Conservation (phyloP, 805 yeast species). For the Ogataea thermomethanolica region DNA sequence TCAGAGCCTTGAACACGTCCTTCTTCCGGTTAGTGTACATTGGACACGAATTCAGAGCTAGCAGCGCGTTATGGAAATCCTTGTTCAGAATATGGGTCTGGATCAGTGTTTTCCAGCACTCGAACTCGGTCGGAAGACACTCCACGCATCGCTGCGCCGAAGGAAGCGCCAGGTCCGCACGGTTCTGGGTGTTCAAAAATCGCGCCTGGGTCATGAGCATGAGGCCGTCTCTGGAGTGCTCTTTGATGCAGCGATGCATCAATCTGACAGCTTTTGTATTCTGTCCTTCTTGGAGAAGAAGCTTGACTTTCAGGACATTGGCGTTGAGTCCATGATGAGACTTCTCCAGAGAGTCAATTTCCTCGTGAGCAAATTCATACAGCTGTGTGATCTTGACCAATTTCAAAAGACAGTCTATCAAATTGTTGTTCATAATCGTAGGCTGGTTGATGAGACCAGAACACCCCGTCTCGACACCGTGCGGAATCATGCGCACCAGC, state of each 20-base stretch:
- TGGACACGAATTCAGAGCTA: conserved; percentile 73
- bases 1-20: conserved; percentile 44
- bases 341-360: conserved; percentile 29
- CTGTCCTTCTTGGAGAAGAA: conserved; percentile 39
- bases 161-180: conserved; percentile 53
- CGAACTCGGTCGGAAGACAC: conserved; percentile 73
- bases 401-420: conserved; percentile 49
- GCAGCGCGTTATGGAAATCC: conserved; percentile 57
- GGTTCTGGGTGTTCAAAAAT: conserved; percentile 52
- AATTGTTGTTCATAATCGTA: conserved; percentile 43
- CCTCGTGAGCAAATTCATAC: conserved; percentile 37
- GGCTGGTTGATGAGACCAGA: conserved; percentile 32
- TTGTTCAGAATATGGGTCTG: conserved; percentile 54
- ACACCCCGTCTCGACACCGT: conserved; percentile 47
- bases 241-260: conserved; percentile 38
- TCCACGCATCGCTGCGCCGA: conserved; percentile 59
- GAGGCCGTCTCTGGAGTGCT: conserved; percentile 52
- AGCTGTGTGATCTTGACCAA: conserved; percentile 39
- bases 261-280: conserved; percentile 46
- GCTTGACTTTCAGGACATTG: conserved; percentile 39
- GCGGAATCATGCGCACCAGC: conserved; percentile 45
- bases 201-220: conserved; percentile 60
- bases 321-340: conserved; percentile 19
- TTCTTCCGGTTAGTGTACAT: conserved; percentile 48
- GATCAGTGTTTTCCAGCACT: conserved; percentile 65